phyloP scores from a whole-genome alignment of 2,329 filamentous ascomycete species.

The Fusarium sp. region DNA sequence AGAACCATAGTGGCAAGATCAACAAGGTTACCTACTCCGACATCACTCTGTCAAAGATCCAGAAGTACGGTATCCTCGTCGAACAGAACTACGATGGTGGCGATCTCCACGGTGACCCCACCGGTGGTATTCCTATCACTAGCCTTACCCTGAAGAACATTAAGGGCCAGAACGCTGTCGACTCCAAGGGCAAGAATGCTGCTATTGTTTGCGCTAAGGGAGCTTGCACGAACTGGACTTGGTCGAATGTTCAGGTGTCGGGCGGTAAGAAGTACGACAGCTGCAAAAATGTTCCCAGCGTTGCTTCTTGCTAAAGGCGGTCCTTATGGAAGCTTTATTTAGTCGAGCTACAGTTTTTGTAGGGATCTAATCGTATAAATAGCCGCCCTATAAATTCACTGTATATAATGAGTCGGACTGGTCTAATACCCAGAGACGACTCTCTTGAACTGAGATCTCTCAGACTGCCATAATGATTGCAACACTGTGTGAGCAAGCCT shows the following conservation, averaged over 20 bases:
- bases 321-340: rapidly evolving
- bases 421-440: too few relatives aligned
- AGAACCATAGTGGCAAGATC: conserved; percentile 58
- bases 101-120: conserved; percentile 57
- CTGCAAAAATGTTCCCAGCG: conserved; percentile 50
- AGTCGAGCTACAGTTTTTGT: rapidly evolving
- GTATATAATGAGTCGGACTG: not conserved
- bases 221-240: conserved; percentile 63
- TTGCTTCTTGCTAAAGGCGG: conserved; percentile 29
- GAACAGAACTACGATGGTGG: conserved; percentile 63
- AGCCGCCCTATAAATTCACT: not conserved
- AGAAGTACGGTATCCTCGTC: conserved; percentile 53
- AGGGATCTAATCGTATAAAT: not conserved
- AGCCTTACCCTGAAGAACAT: conserved; percentile 58
- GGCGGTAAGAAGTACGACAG: conserved; percentile 60
- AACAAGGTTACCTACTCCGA: conserved; percentile 58
- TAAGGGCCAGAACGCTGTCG: conserved; percentile 55
- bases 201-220: conserved; percentile 65
- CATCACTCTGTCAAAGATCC: conserved; percentile 57
- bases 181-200: conserved; percentile 55
- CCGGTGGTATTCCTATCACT: conserved; percentile 63
- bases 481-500: too few relatives aligned
- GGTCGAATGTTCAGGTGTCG: conserved; percentile 61
- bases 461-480: too few relatives aligned
- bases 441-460: too few relatives aligned